A percentile compares a stretch with the other conserved stretches of the same genome.
phyloP scores from a whole-genome alignment of 2,329 filamentous ascomycete species.

The Akanthomyces dipterigenus region DNA sequence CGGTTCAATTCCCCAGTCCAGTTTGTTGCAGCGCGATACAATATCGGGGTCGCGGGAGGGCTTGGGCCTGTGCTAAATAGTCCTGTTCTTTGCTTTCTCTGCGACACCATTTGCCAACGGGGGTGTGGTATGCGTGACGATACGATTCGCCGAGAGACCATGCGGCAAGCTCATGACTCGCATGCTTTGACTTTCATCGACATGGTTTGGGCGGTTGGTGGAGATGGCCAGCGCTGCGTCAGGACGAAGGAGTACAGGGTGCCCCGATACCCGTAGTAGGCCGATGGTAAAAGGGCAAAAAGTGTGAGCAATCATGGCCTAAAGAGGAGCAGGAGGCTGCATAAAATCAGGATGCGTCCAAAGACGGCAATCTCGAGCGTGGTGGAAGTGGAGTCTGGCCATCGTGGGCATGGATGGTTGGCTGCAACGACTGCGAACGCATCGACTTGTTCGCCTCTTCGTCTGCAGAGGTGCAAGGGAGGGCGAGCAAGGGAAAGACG shows the following conservation, averaged over 20 bases:
- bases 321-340: neutral
- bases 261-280: neutral
- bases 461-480: neutral
- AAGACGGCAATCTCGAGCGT: neutral
- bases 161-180: neutral
- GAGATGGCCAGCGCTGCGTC: neutral
- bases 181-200: neutral
- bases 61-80: neutral
- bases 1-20: neutral
- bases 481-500: neutral
- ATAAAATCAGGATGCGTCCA: neutral
- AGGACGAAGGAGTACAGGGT: neutral
- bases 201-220: neutral
- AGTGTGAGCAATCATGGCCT: neutral
- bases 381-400: neutral
- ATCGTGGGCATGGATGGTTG: neutral
- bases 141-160: neutral
- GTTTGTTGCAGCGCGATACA: neutral
- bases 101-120: neutral
- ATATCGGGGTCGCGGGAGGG: neutral
- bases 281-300: neutral
- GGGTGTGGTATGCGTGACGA: neutral
- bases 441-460: neutral
- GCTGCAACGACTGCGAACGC: neutral
- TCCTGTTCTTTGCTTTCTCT: neutral